Evolutionary conservation across 2,329 filamentous ascomycete genomes (phyloP), one percentile per base, ranked within the genome.

Genomic region (Fonsecaea multimorphosa): DNA sequence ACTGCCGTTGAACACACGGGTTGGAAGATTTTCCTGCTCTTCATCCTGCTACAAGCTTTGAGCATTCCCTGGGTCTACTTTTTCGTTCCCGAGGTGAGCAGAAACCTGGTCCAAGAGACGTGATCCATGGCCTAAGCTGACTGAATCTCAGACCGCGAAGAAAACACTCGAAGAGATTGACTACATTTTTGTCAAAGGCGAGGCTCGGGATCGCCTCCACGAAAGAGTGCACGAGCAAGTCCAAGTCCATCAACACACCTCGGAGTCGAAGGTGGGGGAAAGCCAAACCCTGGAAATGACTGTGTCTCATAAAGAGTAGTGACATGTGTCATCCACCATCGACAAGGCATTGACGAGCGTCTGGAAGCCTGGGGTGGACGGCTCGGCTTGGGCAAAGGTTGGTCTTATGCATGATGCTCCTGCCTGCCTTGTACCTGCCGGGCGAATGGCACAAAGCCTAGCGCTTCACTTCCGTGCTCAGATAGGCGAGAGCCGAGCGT

Each of bases 11-110:
- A 70, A 8, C 68, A 71, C 52, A 70, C 75, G 9, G 75, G 76
- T 12, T 77, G 74, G 74, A 76, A 76, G 68, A 74, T 73, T 27
- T 76, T 76, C 58, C 57, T 72, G 44, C 72, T 76, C 29, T 76
- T 76, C 65, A 76, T 76, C 58, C 60, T 73, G 31, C 2, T 63
- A 29, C 36, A 34, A 19, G 40, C 57, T 38, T 32, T 64, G 44
- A 55, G 44, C 29, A 64, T 64, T 46, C 62, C 62, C 1, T 58
- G 29, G 22, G 62, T 64, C 32, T 64, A 64, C 60, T 55, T 63
- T 34, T 64, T 58, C 32, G 34, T 55, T 14, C 64, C 49, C 11
- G 61, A 63, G 53, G 61, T 66, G 71, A 71, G 75, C n/a, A n/a
- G n/a, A n/a, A 31, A 74, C 73, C 65, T 74, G 14, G 14, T n/a